Percentiles rank a stretch among this genome's conserved stretches.
These are phyloP conservation scores for Bocquillonia castaneifolia DNA, from an alignment of 441 rosid genomes.

Conservation along the genomic window DNA sequence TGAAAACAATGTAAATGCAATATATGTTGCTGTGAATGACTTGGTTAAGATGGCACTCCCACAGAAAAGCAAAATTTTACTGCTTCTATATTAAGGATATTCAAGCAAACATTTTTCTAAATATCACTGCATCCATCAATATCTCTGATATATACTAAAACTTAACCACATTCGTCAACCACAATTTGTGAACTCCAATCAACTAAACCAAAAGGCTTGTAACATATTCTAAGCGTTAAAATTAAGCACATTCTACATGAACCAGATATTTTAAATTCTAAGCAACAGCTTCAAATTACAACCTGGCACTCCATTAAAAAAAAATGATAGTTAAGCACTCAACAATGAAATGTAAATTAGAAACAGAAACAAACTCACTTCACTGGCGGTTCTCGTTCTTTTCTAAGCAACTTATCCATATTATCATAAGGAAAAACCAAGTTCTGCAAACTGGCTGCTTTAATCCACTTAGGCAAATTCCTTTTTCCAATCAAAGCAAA, in stretches of 20 bases:
- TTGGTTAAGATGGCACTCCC: neutral
- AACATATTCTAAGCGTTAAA: neutral
- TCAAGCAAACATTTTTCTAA: neutral
- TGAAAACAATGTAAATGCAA: no score
- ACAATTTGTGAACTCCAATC: neutral
- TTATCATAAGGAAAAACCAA: conserved; percentile 90
- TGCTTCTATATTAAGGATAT: neutral
- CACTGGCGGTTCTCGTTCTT: conserved; percentile 76
- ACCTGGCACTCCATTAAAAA: neutral
- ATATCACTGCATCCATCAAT: neutral
- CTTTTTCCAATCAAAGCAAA: conserved; percentile 91
- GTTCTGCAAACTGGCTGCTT: conserved; percentile 81
- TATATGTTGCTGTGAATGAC: no score
- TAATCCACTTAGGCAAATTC: conserved; percentile 76
- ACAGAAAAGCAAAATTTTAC: neutral
- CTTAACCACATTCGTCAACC: neutral
- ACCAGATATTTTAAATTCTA: neutral
- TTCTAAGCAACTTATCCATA: conserved; percentile 63
- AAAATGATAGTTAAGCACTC: neutral
- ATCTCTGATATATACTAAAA: neutral
- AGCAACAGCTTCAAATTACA: neutral
- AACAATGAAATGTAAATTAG: conserved; percentile 2
- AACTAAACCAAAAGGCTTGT: conserved; percentile 1
- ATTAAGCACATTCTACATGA: neutral
- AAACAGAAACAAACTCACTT: conserved; percentile 56